Evolutionary conservation across 2,329 filamentous ascomycete species (phyloP).

Genomic region (Talaromyces sp.): DNA sequence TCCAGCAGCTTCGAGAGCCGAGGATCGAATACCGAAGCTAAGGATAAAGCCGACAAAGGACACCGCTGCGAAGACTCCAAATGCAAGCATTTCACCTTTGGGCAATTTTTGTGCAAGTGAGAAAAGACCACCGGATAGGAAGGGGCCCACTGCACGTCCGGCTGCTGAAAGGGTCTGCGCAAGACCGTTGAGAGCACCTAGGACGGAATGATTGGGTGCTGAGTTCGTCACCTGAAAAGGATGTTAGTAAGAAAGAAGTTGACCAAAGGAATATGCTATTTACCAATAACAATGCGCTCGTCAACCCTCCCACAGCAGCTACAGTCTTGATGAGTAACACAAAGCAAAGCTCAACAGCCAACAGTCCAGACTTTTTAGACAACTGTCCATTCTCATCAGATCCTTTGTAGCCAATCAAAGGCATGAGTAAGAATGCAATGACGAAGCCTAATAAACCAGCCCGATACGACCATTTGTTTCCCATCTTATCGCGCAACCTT

Average conservation of each 20-base stretch:
- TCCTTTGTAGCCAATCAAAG: constrained; percentile 77
- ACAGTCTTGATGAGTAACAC: constrained; percentile 86
- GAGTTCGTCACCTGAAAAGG: constrained; percentile 78
- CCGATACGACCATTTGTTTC: constrained; percentile 82
- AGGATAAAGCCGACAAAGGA: constrained; percentile 75
- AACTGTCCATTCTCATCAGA: constrained; percentile 52
- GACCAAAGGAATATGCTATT: constrained; percentile 30
- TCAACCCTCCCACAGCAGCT: constrained; percentile 82
- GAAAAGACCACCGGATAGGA: constrained; percentile 83
- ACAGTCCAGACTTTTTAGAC: constrained; percentile 62
- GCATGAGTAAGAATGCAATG: constrained; percentile 79
- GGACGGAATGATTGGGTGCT: constrained; percentile 75
- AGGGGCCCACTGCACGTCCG: constrained; percentile 82
- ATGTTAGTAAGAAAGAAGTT: not conserved
- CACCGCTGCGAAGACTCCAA: constrained; percentile 82
- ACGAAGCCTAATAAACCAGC: constrained; percentile 75
- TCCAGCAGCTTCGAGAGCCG: constrained; percentile 56
- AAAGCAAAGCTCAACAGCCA: constrained; percentile 76
- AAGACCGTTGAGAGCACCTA: constrained; percentile 88
- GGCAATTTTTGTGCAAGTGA: constrained; percentile 69
- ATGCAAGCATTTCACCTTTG: constrained; percentile 78
- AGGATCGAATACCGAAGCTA: constrained; percentile 72
- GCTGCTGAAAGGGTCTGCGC: constrained; percentile 91
- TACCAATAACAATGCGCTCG: constrained; percentile 82
- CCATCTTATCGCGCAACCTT: constrained; percentile 70